Percentiles rank a stretch among this genome's conserved stretches.
phyloP scores from a whole-genome alignment of 106 monocot genomes.

The Acorus calamus region DNA sequence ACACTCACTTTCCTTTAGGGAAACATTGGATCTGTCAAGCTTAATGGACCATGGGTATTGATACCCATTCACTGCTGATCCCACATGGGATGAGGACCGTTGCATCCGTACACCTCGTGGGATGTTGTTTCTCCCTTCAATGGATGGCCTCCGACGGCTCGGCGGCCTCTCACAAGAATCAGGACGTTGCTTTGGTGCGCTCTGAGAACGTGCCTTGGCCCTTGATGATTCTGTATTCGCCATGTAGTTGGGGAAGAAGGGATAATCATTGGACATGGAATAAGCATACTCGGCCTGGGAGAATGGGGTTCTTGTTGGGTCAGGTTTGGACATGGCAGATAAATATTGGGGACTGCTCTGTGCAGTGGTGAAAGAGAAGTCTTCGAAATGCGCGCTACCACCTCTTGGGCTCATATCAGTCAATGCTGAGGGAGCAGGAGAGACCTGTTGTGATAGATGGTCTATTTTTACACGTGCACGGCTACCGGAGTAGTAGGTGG shows the following conservation, averaged over 20 bases:
- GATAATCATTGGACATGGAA: conserved; percentile 11
- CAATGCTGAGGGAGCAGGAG: conserved; percentile 35
- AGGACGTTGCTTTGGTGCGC: conserved; percentile 50
- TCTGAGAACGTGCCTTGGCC: conserved; percentile 54
- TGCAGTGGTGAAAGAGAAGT: conserved; percentile 37
- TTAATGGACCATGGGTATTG: conserved; percentile 55
- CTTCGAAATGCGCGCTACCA: conserved; percentile 45
- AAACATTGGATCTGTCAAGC: conserved; percentile 39
- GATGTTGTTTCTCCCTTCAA: conserved; percentile 31
- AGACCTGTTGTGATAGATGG: conserved; percentile 21
- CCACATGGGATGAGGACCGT: conserved; percentile 41
- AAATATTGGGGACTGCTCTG: conserved; percentile 39
- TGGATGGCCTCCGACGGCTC: conserved; percentile 26
- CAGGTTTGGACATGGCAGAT: conserved; percentile 16
- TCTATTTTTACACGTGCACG: conserved; percentile 1
- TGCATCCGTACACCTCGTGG: conserved; percentile 45
- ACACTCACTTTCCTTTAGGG: conserved; percentile 53
- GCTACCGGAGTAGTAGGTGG: conserved; percentile 2
- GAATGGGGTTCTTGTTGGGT: conserved; percentile 4
- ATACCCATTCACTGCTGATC: conserved; percentile 25
- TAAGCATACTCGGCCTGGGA: neutral
- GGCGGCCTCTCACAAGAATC: conserved; percentile 34
- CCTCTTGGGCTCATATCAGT: conserved; percentile 38
- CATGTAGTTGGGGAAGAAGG: conserved; percentile 56
- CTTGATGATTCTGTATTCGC: conserved; percentile 68